Conservation (phyloP, 2,329 filamentous ascomycete species). For the Neobulgaria alba region DNA sequence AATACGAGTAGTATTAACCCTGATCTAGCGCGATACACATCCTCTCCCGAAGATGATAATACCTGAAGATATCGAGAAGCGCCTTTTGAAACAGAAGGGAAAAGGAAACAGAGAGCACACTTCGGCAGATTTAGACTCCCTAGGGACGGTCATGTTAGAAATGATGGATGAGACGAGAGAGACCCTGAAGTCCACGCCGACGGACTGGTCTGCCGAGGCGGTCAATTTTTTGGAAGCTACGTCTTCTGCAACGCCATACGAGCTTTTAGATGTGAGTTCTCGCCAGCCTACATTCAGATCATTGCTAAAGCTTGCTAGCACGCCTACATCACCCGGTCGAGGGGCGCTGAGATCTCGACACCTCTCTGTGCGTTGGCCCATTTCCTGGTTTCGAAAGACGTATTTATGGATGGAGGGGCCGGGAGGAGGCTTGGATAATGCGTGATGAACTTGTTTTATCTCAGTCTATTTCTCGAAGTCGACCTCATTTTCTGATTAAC, state of each 20-base stretch:
- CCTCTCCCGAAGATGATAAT: no score
- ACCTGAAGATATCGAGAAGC: no score
- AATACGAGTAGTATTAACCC: no score
- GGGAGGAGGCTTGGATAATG: slow-evolving; percentile 5
- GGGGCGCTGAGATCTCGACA: slow-evolving; percentile 4
- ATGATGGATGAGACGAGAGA: slow-evolving; percentile 8
- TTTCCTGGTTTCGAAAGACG: slow-evolving; percentile 7
- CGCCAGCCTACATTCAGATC: slow-evolving; percentile 3
- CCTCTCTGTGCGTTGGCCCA: slow-evolving; percentile 5
- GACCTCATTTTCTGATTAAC: no score
- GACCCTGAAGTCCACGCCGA: slow-evolving; percentile 1
- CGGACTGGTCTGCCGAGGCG: slow-evolving; percentile 4
- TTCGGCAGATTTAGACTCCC: slow-evolving; percentile 5
- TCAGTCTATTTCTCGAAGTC: no score
- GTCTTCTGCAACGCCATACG: slow-evolving; percentile 4
- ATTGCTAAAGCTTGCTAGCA: slow-evolving; percentile 6
- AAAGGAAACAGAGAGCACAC: slow-evolving; percentile 1
- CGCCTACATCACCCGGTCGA: slow-evolving; percentile 6
- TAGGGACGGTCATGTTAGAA: slow-evolving; percentile 4
- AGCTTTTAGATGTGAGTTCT: slow-evolving; percentile 10
- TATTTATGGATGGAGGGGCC: slow-evolving; percentile 4
- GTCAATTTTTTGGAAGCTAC: slow-evolving; percentile 7
- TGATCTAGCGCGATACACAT: no score
- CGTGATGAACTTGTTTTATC: no score
- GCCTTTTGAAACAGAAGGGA: no score